Evolutionary conservation across 1,284 basidiomycete species (phyloP), one percentile per base, ranked within the genome.

Genomic region (Ganoderma lucidum): DNA sequence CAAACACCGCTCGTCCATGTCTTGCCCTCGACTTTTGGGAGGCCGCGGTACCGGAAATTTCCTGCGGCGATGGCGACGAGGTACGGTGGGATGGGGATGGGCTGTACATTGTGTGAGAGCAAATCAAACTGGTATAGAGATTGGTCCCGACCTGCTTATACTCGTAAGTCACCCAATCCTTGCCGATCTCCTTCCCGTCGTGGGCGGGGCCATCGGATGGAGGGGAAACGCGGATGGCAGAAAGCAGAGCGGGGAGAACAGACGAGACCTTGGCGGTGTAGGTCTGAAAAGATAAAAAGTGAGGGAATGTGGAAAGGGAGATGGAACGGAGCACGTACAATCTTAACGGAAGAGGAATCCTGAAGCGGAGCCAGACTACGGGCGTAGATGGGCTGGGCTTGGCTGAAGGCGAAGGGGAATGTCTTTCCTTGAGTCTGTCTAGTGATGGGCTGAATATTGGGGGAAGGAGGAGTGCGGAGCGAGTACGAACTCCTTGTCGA

Each of bases 321-420:
- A 59, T 3, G 51, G 5, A 23, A 5, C 14, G 0, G 51, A 3
- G 4, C 6, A 81, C 87, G 67, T 75, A 93, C 92, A 64, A 91
- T 88, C 79, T 94, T 94, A n/a, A 89, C 88, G 2, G 90, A 90
- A 9, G 92, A 88, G 0, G 88, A 89, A 86, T 93, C 93, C 87
- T 96, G 95, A 62, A 94, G 81, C 0, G 96, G 96, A 0, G 92
- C 87, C 64, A 98, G 81, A 1, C 92, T 87, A 62, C 96, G 88
- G 10, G 93, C 93, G 78, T 96, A 95, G 75, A 96, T 97, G 23
- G 97, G 96, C 80, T 98, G 96, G 78, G 93, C 96, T 81, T 99
- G 96, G 69, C 94, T 96, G 85, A 98, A 98, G 45, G 98, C 83
- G 83, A 94, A 98, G 0, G 96, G 94, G 81, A 94, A 92, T 67